These are phyloP conservation scores for Austroboletus eburneus DNA, from an alignment of 768 basidiomycete species.

Conservation along the genomic window DNA sequence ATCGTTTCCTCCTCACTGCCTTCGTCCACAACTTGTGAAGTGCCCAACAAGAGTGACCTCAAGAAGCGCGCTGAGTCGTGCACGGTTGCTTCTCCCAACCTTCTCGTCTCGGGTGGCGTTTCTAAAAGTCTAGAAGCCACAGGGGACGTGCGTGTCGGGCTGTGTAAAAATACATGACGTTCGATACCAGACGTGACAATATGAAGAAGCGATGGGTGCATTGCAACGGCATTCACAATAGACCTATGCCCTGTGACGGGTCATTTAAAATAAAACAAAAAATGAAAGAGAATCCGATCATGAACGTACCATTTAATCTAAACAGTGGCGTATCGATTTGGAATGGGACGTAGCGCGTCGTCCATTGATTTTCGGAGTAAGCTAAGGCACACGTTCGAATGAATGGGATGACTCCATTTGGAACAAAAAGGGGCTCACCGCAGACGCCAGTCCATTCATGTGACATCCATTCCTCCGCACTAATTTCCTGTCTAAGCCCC, in stretches of 20 bases:
- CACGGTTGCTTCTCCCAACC: conserved; percentile 32
- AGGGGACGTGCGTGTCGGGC: conserved; percentile 57
- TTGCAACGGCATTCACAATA: conserved; percentile 69
- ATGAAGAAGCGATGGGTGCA: conserved; percentile 68
- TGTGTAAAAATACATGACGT: conserved; percentile 62
- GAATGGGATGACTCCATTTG: conserved; percentile 7
- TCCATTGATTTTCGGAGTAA: conserved; percentile 39
- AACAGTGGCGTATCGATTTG: conserved; percentile 62
- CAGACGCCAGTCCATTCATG: conserved; percentile 27
- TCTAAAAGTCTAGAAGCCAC: conserved; percentile 39
- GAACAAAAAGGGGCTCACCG: conserved; percentile 24
- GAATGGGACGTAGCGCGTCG: conserved; percentile 52
- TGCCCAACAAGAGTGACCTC: conserved; percentile 32
- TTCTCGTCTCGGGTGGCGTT: conserved; percentile 48
- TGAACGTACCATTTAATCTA: conserved; percentile 50
- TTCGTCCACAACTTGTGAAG: conserved; percentile 26
- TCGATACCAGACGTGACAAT: conserved; percentile 74
- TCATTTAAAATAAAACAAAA: conserved; percentile 4
- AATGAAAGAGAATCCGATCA: not conserved
- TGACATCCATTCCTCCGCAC: conserved; percentile 42
- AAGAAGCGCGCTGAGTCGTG: conserved; percentile 37
- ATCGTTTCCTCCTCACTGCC: conserved; percentile 48
- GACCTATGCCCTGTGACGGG: conserved; percentile 65
- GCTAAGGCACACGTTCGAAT: conserved; percentile 33
- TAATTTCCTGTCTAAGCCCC: conserved; percentile 44